Evolutionary conservation across 352 stramenopile genomes (phyloP), one percentile per base, ranked within the genome.

Genomic region (Globisporangium polare): DNA sequence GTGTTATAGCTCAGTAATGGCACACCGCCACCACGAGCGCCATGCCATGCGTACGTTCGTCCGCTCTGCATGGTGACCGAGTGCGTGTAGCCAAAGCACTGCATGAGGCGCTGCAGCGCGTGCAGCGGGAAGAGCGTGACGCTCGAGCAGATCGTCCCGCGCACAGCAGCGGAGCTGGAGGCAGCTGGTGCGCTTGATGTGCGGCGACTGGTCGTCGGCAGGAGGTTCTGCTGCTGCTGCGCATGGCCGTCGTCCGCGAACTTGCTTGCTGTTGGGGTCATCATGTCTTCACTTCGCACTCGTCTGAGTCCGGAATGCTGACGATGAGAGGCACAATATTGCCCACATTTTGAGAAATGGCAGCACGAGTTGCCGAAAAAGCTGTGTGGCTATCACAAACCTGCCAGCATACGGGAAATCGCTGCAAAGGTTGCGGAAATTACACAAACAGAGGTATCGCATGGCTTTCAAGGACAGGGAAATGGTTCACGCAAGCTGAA

Each of bases 31-130:
- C 13, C 37, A 50, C 42, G 0, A 12, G 33, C 5, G 33, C 5
- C 33, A 39, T 6, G n/a, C 0, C 29, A 33, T 33, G 64, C 73
- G 60, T 80, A 92, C 83, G 67, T 88, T 54, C 79, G 79, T n/a
- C 80, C 83, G 69, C 83, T 93, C 56, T 90, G 81, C 68, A 93
- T 75, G 43, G 64, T 72, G 26, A 93, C 63, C 8, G 74, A 83
- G 42, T 82, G 71, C 37, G 81, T 77, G 68, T 87, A 89, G 27
- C 81, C 78, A 56, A 93, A 80, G 72, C 84, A 94, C 52, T 82
- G 77, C 29, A 92, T 61, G 57, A 94, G 39, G 26, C 74, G 79
- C 60, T 89, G 78, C 35, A 73, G 65, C 12, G 80, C 79, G 46
- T 88, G 76, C 27, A 90, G 49, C 1, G 84, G 82, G 54, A 88